Conservation (phyloP, 306 rosid species). For the Trifolium subterraneum region DNA sequence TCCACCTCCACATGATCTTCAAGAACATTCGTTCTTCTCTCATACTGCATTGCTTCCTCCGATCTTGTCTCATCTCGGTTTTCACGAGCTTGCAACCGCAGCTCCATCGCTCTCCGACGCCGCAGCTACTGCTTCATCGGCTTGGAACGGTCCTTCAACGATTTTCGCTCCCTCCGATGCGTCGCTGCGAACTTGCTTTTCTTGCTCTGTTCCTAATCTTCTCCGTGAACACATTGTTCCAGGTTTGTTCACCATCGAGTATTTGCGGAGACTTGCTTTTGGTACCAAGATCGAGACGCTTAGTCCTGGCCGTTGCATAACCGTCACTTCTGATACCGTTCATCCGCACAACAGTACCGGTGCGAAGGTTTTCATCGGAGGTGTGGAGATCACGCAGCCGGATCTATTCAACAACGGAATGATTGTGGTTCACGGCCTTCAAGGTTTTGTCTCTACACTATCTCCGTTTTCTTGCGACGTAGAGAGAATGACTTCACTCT, state of each 20-base stretch:
- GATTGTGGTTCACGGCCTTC: constrained; percentile 66
- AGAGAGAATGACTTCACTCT: constrained; percentile 61
- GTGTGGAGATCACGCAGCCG: constrained; percentile 69
- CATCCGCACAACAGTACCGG: constrained; percentile 30
- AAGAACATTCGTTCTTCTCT: constrained; percentile 61
- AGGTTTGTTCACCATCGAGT: constrained; percentile 65
- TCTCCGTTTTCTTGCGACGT: constrained; percentile 73
- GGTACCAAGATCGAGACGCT: constrained; percentile 73
- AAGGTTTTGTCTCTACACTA: constrained; percentile 63
- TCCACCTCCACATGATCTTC: constrained; percentile 53
- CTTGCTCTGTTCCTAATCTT: constrained; percentile 66
- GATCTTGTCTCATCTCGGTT: constrained; percentile 72
- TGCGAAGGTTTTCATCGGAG: constrained; percentile 64
- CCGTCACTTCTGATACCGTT: constrained; percentile 56
- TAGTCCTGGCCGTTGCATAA: constrained; percentile 76
- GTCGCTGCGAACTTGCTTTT: constrained; percentile 58
- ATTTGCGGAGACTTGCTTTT: constrained; percentile 62
- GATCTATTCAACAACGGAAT: constrained; percentile 72
- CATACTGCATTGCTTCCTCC: constrained; percentile 64
- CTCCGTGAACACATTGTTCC: constrained; percentile 74
- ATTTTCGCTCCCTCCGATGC: constrained; percentile 73
- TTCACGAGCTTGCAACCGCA: constrained; percentile 63
- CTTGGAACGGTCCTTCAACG: constrained; percentile 74
- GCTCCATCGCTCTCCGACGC: constrained; percentile 63
- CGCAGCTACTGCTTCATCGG: constrained; percentile 25